Evolutionary conservation across 108 stramenopile genomes (phyloP), one percentile per base, ranked within the genome.

Genomic region (Epipyxis sp.): DNA sequence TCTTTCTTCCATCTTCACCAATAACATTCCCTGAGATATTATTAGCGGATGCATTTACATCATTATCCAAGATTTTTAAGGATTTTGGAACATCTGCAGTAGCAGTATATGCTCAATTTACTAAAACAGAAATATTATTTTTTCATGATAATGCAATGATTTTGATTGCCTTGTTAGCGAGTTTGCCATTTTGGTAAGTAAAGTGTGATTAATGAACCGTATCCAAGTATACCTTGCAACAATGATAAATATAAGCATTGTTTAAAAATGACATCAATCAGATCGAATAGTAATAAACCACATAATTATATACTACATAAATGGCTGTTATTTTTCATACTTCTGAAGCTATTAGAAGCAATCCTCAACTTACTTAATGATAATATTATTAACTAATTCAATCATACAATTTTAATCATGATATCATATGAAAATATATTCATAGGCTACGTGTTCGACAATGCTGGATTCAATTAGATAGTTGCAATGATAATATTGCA

Each of bases 91-190:
- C 50, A 13, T 42, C 6, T 6, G 3, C 25, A 13, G 50, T 57
- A 6, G 71, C 43, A 3, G 3, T 74, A 37, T 74, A 74, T 42
- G 71, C 71, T 6, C 3, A 37, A 10, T 25, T 74, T 3, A 39
- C 40, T 27, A 10, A 42, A 6, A 39, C 13, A 3, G 13, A 6
- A 39, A 27, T 57, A 29, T 27, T 74, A 6, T 16, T 35, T 25
- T 74, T 6, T 32, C 71, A 74, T 39, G 71, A 74, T 39, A 27
- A 37, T 42, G 71, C 71, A 6, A 74, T 74, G 71, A 54, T 74
- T 20, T 27, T 74, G n/a, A 6, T 74, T 6, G 44, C 71, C 34
- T 42, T 74, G n/a, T 39, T 74, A 16, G 71, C 71, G n/a, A 74
- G 71, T 42, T 6, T 74, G 6, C 71, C 71, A 16, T 74, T 74